Evolutionary conservation across 257 asterid genomes (phyloP), one percentile per base, ranked within the genome.

Genomic region (Gentiana straminea): DNA sequence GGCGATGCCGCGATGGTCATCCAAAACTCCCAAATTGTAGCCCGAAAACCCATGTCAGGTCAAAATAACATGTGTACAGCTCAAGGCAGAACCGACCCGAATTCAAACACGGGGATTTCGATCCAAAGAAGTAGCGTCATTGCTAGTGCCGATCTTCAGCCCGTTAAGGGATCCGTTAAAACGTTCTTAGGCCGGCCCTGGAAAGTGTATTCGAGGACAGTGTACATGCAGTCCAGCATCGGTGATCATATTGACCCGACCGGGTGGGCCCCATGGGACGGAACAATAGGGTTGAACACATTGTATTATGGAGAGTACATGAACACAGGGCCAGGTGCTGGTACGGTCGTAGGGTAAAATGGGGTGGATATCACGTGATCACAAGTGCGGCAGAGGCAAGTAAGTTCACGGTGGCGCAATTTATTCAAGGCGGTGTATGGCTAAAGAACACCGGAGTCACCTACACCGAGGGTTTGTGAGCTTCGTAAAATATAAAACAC

Each of bases 241-340:
- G 64, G 57, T 4, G 57, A 43, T n/a, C 66, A 52, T 39, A 63
- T 69, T n/a, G 61, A 52, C 11, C 73, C 73, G 7, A 3, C 57
- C 2, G 73, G 73, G 1, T 68, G 73, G 73, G 35, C 62, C 0
- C 24, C 6, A 0, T 68, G 73, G 73, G 0, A n/a, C 1, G 73
- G 69, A 4, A 33, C 33, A 10, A 62, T 68, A 32, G 69, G 57
- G 0, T 34, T 62, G 57, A 56, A 45, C 5, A 68, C 69, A 0
- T 49, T 58, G 39, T 68, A 55, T 12, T 68, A 61, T 33, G 73
- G 73, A 9, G 68, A 68, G 68, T 68, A 63, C 10, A 35, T 37
- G 44, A 69, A 69, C 36, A 64, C 11, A 50, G 73, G 64, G 6
- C 64, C 73, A 7, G 73, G 73, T 3, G 68, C 73, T 4, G 64